These are phyloP conservation scores for Plantago coronopus DNA, from an alignment of 305 asterid species.

Conservation along the genomic window DNA sequence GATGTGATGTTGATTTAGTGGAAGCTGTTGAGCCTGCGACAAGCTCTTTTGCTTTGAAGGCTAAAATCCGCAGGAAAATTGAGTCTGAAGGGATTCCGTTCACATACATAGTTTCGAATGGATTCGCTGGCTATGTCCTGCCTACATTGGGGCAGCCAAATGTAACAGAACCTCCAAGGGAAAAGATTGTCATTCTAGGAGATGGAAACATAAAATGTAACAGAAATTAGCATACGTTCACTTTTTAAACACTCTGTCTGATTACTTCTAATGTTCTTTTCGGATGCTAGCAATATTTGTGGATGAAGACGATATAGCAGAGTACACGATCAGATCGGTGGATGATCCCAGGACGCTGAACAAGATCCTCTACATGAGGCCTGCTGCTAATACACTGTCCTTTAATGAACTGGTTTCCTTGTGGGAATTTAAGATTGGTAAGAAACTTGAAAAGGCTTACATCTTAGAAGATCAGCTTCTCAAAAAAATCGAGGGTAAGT, in stretches of 20 bases:
- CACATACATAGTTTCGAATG: constrained; percentile 19
- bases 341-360: constrained; percentile 25
- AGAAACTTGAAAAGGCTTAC: constrained; percentile 26
- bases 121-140: constrained; percentile 24
- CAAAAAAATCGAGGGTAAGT: constrained; percentile 28
- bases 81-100: constrained; percentile 31
- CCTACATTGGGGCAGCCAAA: constrained; percentile 20
- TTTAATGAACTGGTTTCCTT: constrained; percentile 26
- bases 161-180: constrained; percentile 26
- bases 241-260: not conserved
- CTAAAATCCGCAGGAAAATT: constrained; percentile 20
- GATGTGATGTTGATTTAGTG: constrained; percentile 24
- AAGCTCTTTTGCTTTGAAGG: constrained; percentile 10
- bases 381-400: constrained; percentile 22
- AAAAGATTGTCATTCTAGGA: constrained; percentile 28
- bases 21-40: constrained; percentile 25
- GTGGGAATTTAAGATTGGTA: constrained; percentile 34
- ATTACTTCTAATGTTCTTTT: no score
- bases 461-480: constrained; percentile 30
- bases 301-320: constrained; percentile 32
- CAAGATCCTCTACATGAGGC: constrained; percentile 31
- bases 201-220: constrained; percentile 32
- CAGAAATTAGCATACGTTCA: not conserved
- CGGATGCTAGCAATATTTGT: constrained; percentile 16
- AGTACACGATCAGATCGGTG: constrained; percentile 30